phyloP scores from a whole-genome alignment of 441 rosid species.

The Populus trichocarpa region DNA sequence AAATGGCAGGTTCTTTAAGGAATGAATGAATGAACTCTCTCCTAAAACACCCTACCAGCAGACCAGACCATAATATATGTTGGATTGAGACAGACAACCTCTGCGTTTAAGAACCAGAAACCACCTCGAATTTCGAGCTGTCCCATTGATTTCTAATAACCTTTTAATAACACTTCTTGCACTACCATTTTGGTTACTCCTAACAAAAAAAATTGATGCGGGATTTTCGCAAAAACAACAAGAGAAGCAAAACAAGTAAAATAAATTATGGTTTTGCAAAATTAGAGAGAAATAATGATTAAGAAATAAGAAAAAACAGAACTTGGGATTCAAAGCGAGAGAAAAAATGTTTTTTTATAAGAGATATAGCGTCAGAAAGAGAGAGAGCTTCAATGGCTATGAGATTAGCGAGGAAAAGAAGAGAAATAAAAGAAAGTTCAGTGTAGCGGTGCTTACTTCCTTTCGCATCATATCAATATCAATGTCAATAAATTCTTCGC shows the following conservation, averaged over 20 bases:
- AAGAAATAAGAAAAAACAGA: neutral
- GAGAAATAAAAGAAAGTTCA: neutral
- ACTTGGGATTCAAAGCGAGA: conserved; percentile 2
- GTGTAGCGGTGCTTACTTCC: neutral
- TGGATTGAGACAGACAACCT: conserved; percentile 35
- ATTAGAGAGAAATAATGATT: neutral
- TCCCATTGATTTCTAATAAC: conserved; percentile 20
- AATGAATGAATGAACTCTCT: neutral
- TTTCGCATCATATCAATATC: conserved; percentile 17
- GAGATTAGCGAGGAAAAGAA: neutral
- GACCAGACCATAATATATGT: conserved; percentile 33
- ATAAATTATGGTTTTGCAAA: neutral
- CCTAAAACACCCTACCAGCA: conserved; percentile 11
- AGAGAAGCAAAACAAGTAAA: neutral
- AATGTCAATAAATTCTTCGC: conserved; percentile 49
- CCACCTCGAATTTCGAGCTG: conserved; percentile 35
- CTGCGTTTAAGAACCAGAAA: conserved; percentile 17
- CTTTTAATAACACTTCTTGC: conserved; percentile 6
- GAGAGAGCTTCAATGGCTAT: neutral
- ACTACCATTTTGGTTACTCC: neutral
- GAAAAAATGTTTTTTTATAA: neutral
- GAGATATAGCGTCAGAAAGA: neutral
- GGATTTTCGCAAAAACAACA: neutral
- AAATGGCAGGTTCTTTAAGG: conserved; percentile 11
- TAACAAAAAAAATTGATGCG: conserved; percentile 6